A percentile compares a stretch with the other conserved stretches of the same genome.
Conservation (phyloP, 1,139 yeast genomes). For the Yamadazyma epiphylla region DNA sequence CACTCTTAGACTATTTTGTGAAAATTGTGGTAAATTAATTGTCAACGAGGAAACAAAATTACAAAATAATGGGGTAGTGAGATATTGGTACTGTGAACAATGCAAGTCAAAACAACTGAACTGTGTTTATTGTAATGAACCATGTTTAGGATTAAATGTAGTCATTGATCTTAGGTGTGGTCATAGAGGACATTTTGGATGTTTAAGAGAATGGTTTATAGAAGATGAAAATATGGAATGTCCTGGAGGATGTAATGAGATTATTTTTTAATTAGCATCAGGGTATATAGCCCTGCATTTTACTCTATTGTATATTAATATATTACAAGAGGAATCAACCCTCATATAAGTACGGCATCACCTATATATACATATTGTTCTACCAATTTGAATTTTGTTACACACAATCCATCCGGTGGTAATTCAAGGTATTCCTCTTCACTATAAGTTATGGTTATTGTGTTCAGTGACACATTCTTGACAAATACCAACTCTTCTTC, state of each 20-base stretch:
- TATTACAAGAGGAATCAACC: neutral
- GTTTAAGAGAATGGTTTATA: slow-evolving; percentile 76
- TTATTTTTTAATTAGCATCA: slow-evolving; percentile 8
- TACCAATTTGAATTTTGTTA: slow-evolving; percentile 63
- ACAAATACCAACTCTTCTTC: slow-evolving; percentile 73
- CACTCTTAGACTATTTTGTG: slow-evolving; percentile 49
- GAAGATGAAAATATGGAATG: slow-evolving; percentile 64
- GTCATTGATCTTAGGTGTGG: slow-evolving; percentile 73
- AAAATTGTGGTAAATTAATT: slow-evolving; percentile 59
- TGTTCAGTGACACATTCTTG: slow-evolving; percentile 38
- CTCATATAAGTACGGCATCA: slow-evolving; percentile 40
- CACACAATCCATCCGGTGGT: slow-evolving; percentile 66
- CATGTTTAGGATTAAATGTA: slow-evolving; percentile 69
- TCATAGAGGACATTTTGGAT: slow-evolving; percentile 81
- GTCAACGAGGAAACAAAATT: slow-evolving; percentile 57
- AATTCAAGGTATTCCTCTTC: slow-evolving; percentile 69
- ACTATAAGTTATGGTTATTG: slow-evolving; percentile 26
- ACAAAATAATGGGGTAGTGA: slow-evolving; percentile 33
- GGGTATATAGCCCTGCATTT: slow-evolving; percentile 1
- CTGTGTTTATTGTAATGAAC: slow-evolving; percentile 79
- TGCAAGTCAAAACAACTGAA: slow-evolving; percentile 60
- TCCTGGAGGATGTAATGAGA: slow-evolving; percentile 67
- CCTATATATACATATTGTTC: slow-evolving; percentile 35
- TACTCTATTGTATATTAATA: neutral
- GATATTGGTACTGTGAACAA: slow-evolving; percentile 82